phyloP scores from a whole-genome alignment of 306 rosid genomes.

The Corylus avellana region DNA sequence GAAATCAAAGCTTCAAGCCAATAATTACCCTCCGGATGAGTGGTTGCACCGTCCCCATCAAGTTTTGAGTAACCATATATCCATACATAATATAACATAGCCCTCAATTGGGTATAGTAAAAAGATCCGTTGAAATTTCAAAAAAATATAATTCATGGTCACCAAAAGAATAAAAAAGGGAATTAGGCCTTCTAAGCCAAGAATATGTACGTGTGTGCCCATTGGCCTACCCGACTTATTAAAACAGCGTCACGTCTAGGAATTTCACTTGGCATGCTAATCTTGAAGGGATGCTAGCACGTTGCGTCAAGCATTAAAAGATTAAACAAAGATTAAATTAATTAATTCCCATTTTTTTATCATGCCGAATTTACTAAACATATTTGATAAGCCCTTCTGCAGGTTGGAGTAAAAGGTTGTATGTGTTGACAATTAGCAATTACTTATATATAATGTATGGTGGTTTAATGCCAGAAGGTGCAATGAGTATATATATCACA shows the following conservation, averaged over 20 bases:
- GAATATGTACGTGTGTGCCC: neutral
- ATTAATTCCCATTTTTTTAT: neutral
- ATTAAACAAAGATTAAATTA: neutral
- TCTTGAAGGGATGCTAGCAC: slow-evolving; percentile 3
- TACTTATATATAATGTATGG: too few species aligned
- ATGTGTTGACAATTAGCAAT: too few species aligned
- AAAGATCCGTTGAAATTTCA: neutral
- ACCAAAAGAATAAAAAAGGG: neutral
- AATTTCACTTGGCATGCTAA: neutral
- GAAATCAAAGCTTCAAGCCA: neutral
- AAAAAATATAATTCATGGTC: neutral
- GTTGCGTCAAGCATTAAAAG: slow-evolving; percentile 9
- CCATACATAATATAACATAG: neutral
- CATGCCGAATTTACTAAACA: neutral
- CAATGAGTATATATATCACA: too few species aligned
- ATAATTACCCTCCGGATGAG: too few species aligned
- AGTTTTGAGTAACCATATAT: neutral
- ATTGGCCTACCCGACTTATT: neutral
- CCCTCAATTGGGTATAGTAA: neutral
- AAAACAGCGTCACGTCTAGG: neutral
- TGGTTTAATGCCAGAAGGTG: too few species aligned
- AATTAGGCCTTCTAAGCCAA: slow-evolving; percentile 7
- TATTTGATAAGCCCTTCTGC: too few species aligned
- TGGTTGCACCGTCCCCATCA: neutral
- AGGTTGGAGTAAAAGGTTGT: too few species aligned